Conservation (phyloP, 805 yeast species). For the Zygotorulaspora sp. region DNA sequence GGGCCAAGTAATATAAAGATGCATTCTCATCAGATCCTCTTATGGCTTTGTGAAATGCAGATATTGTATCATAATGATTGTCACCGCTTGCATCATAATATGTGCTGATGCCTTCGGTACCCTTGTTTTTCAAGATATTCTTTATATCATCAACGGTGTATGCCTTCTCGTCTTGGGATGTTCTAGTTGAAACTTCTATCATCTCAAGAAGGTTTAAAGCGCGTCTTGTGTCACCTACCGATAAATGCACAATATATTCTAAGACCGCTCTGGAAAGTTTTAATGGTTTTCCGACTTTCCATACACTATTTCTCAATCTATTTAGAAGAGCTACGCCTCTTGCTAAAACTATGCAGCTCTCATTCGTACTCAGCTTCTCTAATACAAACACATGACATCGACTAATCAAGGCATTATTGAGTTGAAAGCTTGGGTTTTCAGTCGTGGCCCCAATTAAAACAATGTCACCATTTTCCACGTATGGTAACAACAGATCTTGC, state of each 20-base stretch:
- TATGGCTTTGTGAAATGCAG: constrained; percentile 90
- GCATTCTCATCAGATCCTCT: constrained; percentile 91
- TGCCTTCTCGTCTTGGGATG: constrained; percentile 30
- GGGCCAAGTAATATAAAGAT: constrained; percentile 75
- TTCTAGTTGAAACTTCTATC: constrained; percentile 65
- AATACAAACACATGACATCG: constrained; percentile 78
- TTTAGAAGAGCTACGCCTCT: constrained; percentile 60
- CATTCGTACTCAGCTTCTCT: constrained; percentile 45
- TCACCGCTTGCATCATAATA: constrained; percentile 84
- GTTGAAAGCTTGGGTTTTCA: constrained; percentile 82
- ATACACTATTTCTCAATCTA: constrained; percentile 51
- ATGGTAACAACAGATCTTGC: constrained; percentile 82
- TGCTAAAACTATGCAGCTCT: constrained; percentile 48
- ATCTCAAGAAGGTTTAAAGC: constrained; percentile 79
- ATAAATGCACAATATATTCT: constrained; percentile 62
- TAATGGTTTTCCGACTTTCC: constrained; percentile 38
- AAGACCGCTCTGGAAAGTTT: constrained; percentile 53
- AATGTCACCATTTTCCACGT: constrained; percentile 77
- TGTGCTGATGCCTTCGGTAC: constrained; percentile 35
- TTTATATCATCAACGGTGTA: constrained; percentile 34
- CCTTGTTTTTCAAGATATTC: constrained; percentile 44
- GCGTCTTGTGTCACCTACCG: constrained; percentile 86
- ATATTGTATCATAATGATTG: constrained; percentile 88
- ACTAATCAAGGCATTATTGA: constrained; percentile 77
- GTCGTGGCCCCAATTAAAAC: constrained; percentile 94